phyloP scores from a whole-genome alignment of 2,329 filamentous ascomycete species.

The Apiospora arundinis region DNA sequence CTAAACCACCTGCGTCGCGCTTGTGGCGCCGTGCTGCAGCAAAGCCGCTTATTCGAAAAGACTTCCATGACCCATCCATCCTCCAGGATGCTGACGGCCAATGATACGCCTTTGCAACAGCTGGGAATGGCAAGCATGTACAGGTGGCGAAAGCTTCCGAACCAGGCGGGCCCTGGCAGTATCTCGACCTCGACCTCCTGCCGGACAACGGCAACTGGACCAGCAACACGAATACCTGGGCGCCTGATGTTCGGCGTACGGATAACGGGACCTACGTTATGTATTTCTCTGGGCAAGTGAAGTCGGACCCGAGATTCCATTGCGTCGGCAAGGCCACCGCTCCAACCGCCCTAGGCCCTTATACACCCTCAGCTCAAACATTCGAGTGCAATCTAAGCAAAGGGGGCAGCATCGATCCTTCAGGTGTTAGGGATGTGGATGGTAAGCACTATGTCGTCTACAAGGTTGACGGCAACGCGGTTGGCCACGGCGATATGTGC shows the following conservation, averaged over 20 bases:
- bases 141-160: slow-evolving; percentile 59
- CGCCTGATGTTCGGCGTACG: slow-evolving; percentile 63
- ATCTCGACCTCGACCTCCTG: slow-evolving; percentile 60
- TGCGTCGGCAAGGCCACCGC: slow-evolving; percentile 65
- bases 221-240: slow-evolving; percentile 61
- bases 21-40: neutral
- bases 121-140: slow-evolving; percentile 55
- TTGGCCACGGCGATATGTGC: slow-evolving; percentile 51
- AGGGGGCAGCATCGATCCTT: slow-evolving; percentile 69
- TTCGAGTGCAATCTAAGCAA: slow-evolving; percentile 59
- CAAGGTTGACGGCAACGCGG: slow-evolving; percentile 70
- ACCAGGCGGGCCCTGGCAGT: slow-evolving; percentile 54
- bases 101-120: slow-evolving; percentile 66
- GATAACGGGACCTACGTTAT: slow-evolving; percentile 61
- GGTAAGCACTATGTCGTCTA: slow-evolving; percentile 66
- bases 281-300: slow-evolving; percentile 62
- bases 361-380: slow-evolving; percentile 51
- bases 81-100: slow-evolving; percentile 52
- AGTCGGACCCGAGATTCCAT: slow-evolving; percentile 49
- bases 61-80: slow-evolving; percentile 64
- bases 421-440: slow-evolving; percentile 62
- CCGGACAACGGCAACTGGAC: slow-evolving; percentile 60
- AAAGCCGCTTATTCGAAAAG: slow-evolving; percentile 38
- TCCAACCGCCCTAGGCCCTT: slow-evolving; percentile 56
- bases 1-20: neutral